Evolutionary conservation across 2,329 filamentous ascomycete species (phyloP), one percentile per base, ranked within the genome.

Genomic region (Colletotrichum eremochloae): DNA sequence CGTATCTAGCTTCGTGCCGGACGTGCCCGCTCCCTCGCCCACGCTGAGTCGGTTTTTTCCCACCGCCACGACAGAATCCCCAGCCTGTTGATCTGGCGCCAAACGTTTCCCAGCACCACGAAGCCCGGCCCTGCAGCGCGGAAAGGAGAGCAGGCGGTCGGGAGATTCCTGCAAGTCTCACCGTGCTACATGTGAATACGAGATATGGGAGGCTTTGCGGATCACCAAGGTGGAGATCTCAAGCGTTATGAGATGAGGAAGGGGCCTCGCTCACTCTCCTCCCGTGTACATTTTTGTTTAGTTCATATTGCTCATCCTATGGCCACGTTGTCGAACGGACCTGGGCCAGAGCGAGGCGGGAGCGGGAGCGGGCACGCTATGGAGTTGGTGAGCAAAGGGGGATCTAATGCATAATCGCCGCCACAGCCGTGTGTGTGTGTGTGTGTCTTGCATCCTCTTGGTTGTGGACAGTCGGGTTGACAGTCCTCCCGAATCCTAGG

Each of bases 1-100:
- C n/a, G 24, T 57, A 68, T 68, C 57, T 52, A 52, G 50, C 64
- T 63, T 57, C n/a, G 33, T 14, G 52, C 8, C 8, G 29, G 20
- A 48, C 29, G 38, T 36, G 40, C 14, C 40, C 40, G 40, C 40
- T 42, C 5, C 11, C 40, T 15, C 40, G 15, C 18, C 14, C 31
- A 42, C 24, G 38, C 56, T n/a, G 46, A 46, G 31, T 15, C 31
- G 40, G 31, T 31, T 24, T 11, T 12, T 38, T 36, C 57, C 14
- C n/a, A 61, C 40, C 36, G 3, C 15, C 29, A n/a, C 42, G 38
- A 36, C 42, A 44, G 7, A 33, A n/a, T 14, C 40, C 40, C 40
- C 14, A 42, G 38, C 24, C 24, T 24, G 24, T 24, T 24, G 24
- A 40, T 11, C 20, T 48, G n/a, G n/a, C n/a, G 24, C 24, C 24